These are phyloP conservation scores for Penicillium sp. DNA, from an alignment of 2,329 filamentous ascomycete genomes.

Conservation along the genomic window DNA sequence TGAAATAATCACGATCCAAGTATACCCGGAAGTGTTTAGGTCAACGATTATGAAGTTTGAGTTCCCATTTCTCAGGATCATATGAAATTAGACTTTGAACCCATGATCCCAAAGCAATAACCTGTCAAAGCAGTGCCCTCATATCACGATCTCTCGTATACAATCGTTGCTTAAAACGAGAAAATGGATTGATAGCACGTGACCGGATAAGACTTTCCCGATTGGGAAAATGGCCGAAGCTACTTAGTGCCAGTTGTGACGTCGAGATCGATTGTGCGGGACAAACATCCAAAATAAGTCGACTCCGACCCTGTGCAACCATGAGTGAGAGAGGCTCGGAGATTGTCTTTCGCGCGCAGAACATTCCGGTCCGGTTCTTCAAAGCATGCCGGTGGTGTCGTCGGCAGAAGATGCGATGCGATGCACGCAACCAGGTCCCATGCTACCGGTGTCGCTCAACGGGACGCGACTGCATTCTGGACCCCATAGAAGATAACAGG, in stretches of 20 bases:
- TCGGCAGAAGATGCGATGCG: slow-evolving; percentile 36
- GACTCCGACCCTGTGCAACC: not conserved
- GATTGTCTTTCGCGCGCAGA: slow-evolving; percentile 28
- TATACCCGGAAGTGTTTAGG: too few relatives aligned
- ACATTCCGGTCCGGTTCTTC: slow-evolving; percentile 31
- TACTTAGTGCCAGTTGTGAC: not conserved
- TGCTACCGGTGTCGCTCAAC: slow-evolving; percentile 33
- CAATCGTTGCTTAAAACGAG: slow-evolving; percentile 2
- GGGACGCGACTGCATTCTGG: slow-evolving; percentile 33
- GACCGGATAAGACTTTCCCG: slow-evolving; percentile 12
- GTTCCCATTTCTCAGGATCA: too few relatives aligned
- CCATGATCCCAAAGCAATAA: too few relatives aligned
- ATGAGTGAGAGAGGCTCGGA: slow-evolving; percentile 30
- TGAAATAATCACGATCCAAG: too few relatives aligned
- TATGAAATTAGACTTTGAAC: too few relatives aligned
- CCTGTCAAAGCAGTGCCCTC: too few relatives aligned
- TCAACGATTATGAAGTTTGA: too few relatives aligned
- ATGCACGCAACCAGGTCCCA: slow-evolving; percentile 34
- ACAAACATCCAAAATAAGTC: not conserved
- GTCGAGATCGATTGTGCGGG: not conserved
- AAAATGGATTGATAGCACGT: slow-evolving; percentile 4
- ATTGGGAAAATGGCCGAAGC: not conserved
- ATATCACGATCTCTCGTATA: not conserved
- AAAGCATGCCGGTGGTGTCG: slow-evolving; percentile 37
- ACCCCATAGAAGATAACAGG: slow-evolving; percentile 28